phyloP scores from a whole-genome alignment of 257 asterid species.

The Thymus quinquecostatus region DNA sequence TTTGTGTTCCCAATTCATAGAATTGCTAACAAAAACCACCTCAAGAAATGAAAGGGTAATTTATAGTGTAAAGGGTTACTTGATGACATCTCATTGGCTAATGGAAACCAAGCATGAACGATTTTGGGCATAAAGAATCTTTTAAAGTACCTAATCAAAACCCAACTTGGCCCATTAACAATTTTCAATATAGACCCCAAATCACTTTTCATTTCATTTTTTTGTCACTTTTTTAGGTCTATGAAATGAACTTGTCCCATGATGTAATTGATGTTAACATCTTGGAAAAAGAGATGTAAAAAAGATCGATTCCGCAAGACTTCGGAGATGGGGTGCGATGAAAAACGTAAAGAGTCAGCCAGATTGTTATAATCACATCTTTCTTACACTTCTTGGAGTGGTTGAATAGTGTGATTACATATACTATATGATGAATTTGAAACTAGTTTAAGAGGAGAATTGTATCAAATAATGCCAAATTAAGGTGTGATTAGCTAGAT shows the following conservation, averaged over 20 bases:
- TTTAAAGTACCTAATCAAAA: conserved; percentile 22
- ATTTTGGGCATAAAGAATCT: conserved; percentile 27
- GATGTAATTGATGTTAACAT: conserved; percentile 29
- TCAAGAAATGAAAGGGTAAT: conserved; percentile 10
- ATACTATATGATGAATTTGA: not conserved
- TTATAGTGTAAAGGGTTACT: not conserved
- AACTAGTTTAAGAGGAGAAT: too few species aligned
- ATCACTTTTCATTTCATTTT: not conserved
- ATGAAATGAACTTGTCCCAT: conserved; percentile 11
- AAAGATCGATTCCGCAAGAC: too few species aligned
- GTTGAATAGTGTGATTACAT: not conserved
- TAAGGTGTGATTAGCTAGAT: not conserved
- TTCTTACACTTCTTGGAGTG: not conserved
- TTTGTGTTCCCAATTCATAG: conserved; percentile 22
- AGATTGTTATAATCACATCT: not conserved
- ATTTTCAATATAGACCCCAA: not conserved
- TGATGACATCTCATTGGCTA: conserved; percentile 19
- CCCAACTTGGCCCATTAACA: conserved; percentile 28
- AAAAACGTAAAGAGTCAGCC: not conserved
- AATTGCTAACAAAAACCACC: conserved; percentile 25
- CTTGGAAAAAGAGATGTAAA: not conserved
- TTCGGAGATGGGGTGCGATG: too few species aligned
- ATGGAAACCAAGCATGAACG: conserved; percentile 22
- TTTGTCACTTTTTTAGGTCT: conserved; percentile 14
- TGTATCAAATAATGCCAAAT: not conserved